These are phyloP conservation scores for Suillus sp. DNA, from an alignment of 768 basidiomycete species.

Conservation along the genomic window DNA sequence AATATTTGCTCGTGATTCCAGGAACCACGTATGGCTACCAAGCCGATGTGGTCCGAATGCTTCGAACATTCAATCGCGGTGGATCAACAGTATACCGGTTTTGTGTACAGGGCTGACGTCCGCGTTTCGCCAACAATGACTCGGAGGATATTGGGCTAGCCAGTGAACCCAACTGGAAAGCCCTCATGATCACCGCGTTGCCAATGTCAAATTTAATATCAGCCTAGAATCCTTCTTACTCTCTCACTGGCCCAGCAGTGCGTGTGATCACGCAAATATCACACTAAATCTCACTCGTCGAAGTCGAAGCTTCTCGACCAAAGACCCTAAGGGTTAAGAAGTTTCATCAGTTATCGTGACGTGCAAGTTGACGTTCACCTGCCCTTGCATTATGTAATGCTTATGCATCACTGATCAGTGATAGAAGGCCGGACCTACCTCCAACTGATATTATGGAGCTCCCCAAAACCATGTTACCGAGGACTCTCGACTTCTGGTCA, in stretches of 20 bases:
- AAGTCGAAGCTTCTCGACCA: no score
- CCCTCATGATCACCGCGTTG: neutral
- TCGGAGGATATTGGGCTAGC: no score
- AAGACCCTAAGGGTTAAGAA: neutral
- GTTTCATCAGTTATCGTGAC: no score
- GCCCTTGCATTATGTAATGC: no score
- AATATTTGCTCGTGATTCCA: neutral
- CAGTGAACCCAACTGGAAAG: no score
- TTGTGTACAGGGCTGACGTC: no score
- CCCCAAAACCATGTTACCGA: neutral
- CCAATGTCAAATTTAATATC: neutral
- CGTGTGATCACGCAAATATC: neutral
- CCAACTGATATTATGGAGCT: neutral
- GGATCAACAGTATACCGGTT: neutral
- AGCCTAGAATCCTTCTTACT: neutral
- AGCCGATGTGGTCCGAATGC: no score
- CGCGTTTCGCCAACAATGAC: no score
- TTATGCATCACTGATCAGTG: neutral
- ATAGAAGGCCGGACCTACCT: neutral
- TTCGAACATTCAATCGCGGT: no score
- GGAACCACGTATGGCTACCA: no score
- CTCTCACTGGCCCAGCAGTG: no score
- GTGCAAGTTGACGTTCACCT: no score
- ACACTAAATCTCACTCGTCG: neutral
- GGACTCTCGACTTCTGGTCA: neutral